These are phyloP conservation scores for Elsinoe perseae DNA, from an alignment of 2,329 filamentous ascomycete genomes.

Conservation along the genomic window DNA sequence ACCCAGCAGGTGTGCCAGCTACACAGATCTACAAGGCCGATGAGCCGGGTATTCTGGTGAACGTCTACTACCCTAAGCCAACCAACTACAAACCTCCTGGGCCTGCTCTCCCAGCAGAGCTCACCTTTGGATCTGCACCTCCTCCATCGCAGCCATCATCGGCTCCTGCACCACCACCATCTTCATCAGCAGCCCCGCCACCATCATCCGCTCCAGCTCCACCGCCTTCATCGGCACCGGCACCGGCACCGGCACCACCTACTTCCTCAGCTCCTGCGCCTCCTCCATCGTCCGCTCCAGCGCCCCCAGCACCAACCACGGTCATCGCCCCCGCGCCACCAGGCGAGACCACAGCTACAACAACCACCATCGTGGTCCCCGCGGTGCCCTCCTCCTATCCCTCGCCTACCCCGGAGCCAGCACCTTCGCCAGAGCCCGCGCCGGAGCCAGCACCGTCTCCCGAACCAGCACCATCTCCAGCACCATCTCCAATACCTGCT, in stretches of 20 bases:
- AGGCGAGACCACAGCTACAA: neutral
- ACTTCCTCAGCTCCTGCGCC: neutral
- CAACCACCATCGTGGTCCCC: neutral
- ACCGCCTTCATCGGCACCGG: neutral
- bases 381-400: neutral
- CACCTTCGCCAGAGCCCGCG: neutral
- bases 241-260: neutral
- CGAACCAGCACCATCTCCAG: neutral
- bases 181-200: neutral
- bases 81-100: slow-evolving; percentile 46
- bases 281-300: neutral
- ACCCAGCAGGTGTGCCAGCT: slow-evolving; percentile 43
- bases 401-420: neutral
- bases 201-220: neutral
- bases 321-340: neutral
- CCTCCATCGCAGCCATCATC: neutral
- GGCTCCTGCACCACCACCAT: neutral
- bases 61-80: slow-evolving; percentile 52
- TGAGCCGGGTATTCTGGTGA: slow-evolving; percentile 52
- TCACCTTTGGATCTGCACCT: neutral
- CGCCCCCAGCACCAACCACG: neutral
- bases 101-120: slow-evolving; percentile 27
- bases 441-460: neutral
- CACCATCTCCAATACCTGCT: neutral
- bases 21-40: slow-evolving; percentile 50